A percentile compares a stretch with the other conserved stretches of the same genome.
phyloP scores from a whole-genome alignment of 2,329 filamentous ascomycete species.

The Zelopaecilomyces penicillatus region DNA sequence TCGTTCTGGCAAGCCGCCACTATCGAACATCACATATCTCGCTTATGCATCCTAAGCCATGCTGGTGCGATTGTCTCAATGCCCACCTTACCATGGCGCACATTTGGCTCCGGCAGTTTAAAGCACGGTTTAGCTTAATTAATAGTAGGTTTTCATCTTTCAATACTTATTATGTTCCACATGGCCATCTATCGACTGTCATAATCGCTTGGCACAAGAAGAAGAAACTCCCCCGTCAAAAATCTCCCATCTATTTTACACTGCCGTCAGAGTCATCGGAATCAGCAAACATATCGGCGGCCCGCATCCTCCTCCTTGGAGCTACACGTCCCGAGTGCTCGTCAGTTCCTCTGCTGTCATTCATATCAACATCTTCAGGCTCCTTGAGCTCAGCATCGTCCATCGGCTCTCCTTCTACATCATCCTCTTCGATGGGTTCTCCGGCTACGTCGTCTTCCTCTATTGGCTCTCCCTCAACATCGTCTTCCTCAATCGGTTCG shows the following conservation, averaged over 20 bases:
- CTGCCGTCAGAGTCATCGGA: conserved; percentile 38
- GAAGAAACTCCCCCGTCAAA: no score
- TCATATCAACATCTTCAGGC: conserved; percentile 19
- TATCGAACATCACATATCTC: no score
- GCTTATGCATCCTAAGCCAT: no score
- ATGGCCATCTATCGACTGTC: no score
- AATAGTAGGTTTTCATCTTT: no score
- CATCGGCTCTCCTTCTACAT: conserved; percentile 29
- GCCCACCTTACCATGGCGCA: no score
- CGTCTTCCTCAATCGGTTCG: conserved; percentile 28
- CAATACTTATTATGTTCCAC: no score
- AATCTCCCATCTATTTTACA: neutral
- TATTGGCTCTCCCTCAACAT: conserved; percentile 32
- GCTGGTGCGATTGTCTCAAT: no score
- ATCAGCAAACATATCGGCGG: conserved; percentile 82
- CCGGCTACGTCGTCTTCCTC: conserved; percentile 32
- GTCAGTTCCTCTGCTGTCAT: conserved; percentile 10
- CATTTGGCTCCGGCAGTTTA: no score
- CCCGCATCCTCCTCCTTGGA: conserved; percentile 57
- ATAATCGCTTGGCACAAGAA: no score
- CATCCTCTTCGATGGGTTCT: conserved; percentile 36
- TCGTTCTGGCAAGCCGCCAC: no score
- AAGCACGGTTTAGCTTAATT: no score
- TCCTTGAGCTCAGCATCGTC: conserved; percentile 24
- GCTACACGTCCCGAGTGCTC: conserved; percentile 16